phyloP scores from a whole-genome alignment of 2,329 filamentous ascomycete species.

The Coniosporium uncinatum region DNA sequence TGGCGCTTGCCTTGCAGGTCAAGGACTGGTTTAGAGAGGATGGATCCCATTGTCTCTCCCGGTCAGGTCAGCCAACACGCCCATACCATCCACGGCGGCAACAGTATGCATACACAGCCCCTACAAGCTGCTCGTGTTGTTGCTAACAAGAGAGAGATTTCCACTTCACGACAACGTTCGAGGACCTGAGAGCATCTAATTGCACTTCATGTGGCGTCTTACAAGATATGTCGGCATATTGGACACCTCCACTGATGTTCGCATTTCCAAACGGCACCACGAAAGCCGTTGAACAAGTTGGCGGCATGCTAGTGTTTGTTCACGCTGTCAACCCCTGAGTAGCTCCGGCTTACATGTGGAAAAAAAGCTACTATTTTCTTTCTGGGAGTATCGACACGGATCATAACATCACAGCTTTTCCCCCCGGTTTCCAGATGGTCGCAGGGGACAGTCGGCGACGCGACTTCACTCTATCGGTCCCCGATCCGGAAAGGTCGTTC shows the following conservation, averaged over 20 bases:
- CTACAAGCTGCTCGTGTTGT: too few relatives aligned
- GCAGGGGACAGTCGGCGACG: slow-evolving; percentile 57
- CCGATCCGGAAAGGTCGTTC: slow-evolving; percentile 60
- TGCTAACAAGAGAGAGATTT: too few relatives aligned
- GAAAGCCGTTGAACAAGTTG: slow-evolving; percentile 66
- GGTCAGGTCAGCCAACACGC: too few relatives aligned
- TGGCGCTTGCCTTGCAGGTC: too few relatives aligned
- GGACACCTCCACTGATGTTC: slow-evolving; percentile 78
- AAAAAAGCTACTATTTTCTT: slow-evolving; percentile 92
- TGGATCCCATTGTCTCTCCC: too few relatives aligned
- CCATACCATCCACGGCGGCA: too few relatives aligned
- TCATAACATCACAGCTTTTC: slow-evolving; percentile 64
- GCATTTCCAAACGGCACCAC: slow-evolving; percentile 60
- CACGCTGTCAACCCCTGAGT: too few relatives aligned
- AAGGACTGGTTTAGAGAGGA: too few relatives aligned
- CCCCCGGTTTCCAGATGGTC: slow-evolving; percentile 65
- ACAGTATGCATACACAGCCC: too few relatives aligned
- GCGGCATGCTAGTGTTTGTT: slow-evolving; percentile 85
- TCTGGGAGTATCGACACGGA: too few relatives aligned
- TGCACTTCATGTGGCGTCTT: slow-evolving; percentile 68
- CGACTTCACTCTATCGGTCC: slow-evolving; percentile 50
- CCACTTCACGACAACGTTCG: slow-evolving; percentile 53
- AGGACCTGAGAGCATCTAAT: slow-evolving; percentile 51
- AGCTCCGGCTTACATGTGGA: too few relatives aligned
- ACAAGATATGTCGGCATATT: slow-evolving; percentile 71